These are phyloP conservation scores for Brachypodium distachyon DNA, from an alignment of 202 grass and related monocot species.

Conservation along the genomic window DNA sequence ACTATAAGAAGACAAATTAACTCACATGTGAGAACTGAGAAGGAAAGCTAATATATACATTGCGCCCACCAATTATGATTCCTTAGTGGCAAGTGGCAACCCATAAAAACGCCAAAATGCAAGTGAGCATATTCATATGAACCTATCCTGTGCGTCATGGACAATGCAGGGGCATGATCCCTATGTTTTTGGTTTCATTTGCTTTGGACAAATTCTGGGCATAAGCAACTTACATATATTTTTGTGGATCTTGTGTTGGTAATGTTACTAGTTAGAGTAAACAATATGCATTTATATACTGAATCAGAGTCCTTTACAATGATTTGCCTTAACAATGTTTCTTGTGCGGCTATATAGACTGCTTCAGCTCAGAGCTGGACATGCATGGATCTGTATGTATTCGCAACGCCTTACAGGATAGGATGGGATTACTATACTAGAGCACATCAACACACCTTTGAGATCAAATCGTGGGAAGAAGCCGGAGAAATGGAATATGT, in stretches of 20 bases:
- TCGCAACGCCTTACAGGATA: neutral
- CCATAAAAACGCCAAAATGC: neutral
- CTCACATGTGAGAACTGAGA: constrained; percentile 7
- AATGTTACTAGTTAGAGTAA: neutral
- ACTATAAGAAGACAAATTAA: neutral
- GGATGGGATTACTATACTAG: constrained; percentile 3
- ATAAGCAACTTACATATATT: neutral
- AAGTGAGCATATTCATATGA: neutral
- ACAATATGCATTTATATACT: neutral
- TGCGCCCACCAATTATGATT: neutral
- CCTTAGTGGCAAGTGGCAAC: neutral
- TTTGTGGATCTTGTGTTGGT: neutral
- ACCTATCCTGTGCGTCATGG: neutral
- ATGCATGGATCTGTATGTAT: constrained; percentile 12
- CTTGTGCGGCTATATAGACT: neutral
- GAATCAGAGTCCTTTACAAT: neutral
- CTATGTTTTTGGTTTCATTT: neutral
- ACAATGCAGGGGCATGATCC: neutral
- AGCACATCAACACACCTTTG: constrained; percentile 7
- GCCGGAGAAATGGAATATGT: constrained; percentile 13
- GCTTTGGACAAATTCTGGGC: neutral
- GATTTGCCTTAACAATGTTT: constrained; percentile 6
- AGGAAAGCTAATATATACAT: constrained; percentile 4
- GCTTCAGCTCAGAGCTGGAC: constrained; percentile 4
- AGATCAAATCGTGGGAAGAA: constrained; percentile 10